Percentiles rank a stretch among this genome's conserved stretches.
Evolutionary conservation across 1,284 basidiomycete species (phyloP).

Genomic region (Boletus sp.): DNA sequence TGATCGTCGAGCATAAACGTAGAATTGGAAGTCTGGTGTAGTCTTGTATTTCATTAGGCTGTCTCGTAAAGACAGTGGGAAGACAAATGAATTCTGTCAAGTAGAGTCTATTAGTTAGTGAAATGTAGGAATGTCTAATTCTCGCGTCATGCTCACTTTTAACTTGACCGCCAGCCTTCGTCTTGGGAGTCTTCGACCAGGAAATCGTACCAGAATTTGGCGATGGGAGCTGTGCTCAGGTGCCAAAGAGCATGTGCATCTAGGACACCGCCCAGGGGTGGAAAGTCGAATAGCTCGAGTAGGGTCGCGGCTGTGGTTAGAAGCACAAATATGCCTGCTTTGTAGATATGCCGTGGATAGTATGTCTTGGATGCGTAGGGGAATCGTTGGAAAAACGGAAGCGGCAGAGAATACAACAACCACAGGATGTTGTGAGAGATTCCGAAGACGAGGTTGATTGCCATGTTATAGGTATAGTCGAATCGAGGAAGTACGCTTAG

Average conservation of each 20-base stretch:
- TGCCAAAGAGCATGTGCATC: constrained; percentile 98
- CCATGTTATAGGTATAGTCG: constrained; percentile 96
- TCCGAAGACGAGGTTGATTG: constrained; percentile 80
- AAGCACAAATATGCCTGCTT: constrained; percentile 61
- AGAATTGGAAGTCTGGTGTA: constrained; percentile 10
- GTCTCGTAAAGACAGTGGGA: neutral
- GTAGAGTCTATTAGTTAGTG: constrained; percentile 16
- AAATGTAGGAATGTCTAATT: constrained; percentile 4
- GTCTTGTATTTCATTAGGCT: neutral
- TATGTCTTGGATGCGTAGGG: constrained; percentile 51
- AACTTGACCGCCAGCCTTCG: constrained; percentile 44
- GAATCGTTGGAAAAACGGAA: constrained; percentile 53
- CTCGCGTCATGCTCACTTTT: constrained; percentile 16
- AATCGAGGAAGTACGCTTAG: constrained; percentile 77
- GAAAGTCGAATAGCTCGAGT: constrained; percentile 93
- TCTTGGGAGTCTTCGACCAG: constrained; percentile 69
- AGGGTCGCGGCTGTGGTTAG: constrained; percentile 76
- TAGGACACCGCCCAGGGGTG: constrained; percentile 72
- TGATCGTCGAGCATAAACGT: constrained; percentile 22
- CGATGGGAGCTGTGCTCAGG: constrained; percentile 79
- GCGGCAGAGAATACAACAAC: constrained; percentile 66
- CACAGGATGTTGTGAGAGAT: constrained; percentile 83
- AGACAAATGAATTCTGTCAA: constrained; percentile 7
- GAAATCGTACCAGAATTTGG: constrained; percentile 83
- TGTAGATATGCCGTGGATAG: constrained; percentile 52